Base-by-base conservation (phyloP, 805 yeast species). In the Vanderwaltozyma yarrowii region DNA sequence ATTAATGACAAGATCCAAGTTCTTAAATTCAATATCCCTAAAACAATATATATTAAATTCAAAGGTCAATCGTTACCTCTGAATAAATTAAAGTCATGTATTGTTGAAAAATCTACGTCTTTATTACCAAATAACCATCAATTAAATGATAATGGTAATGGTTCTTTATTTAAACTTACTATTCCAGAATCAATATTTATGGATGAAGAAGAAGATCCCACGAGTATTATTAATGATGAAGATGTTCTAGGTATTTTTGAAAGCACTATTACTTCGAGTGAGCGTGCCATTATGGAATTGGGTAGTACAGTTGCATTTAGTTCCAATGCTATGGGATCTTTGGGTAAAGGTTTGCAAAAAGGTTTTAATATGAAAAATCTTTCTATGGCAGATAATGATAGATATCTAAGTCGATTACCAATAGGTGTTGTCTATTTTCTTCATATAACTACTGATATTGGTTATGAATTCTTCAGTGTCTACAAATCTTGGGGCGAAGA, bases 301-400 rank as follows among this genome's bases (percentile, higher is more conserved):
- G 97, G 98, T 3, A 67, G 78, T 18, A 67, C 75, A 13, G 81
- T 88, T 16, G 68, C 69, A 13, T 80, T 88, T 45, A 84, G 77
- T 45, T 79, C 80, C 32, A 65, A 75, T 1, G 68, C 72, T 39
- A 73, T 84, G n/a, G 96, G 96, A 8, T 76, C 87, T 0, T 64
- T 94, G 9, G 94, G 96, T 7, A 74, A 72, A 50, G 94, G 96
- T 21, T 63, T 92, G 40, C 87, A 84, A 48, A 71, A 73, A 41
- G 98, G 98, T 0, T 94, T 94, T 58, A 75, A 80, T 12, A 52
- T 73, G 39, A 73, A 73, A 36, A 77, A 78, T 56, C 58, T 75
- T 26, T 62, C 64, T 21, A 54, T 61, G 37, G 61, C 70, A 5
- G 73, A 74, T 5, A 53, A 71, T 12, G 67, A 65, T 3, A 58